Conservation (phyloP, 2,329 filamentous ascomycete genomes). For the Ceratocystis huliohia region DNA sequence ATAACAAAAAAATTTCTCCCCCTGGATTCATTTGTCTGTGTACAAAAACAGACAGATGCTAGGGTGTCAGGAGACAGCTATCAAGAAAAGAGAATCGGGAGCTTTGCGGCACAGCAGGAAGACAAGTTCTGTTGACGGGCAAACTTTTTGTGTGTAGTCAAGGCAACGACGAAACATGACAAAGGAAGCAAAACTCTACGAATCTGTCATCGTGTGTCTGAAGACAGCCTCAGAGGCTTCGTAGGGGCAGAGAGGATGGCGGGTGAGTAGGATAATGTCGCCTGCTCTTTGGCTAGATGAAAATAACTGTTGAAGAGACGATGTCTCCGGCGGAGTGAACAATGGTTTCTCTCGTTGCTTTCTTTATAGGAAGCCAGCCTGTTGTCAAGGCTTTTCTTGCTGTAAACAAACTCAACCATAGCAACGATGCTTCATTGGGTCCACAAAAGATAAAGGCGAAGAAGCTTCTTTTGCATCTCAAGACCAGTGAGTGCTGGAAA, state of each 20-base stretch:
- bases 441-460: neutral
- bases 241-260: neutral
- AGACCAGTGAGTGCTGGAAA: neutral
- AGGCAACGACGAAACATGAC: neutral
- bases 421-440: neutral
- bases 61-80: neutral
- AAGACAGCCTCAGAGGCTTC: neutral
- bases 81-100: neutral
- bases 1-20: neutral
- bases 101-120: neutral
- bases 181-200: neutral
- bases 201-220: neutral
- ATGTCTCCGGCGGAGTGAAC: too few species aligned
- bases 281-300: too few species aligned
- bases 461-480: neutral
- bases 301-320: too few species aligned
- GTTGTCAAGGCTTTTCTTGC: neutral
- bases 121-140: neutral
- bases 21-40: neutral
- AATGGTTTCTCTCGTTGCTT: neutral
- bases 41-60: neutral
- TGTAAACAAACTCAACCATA: neutral
- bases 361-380: neutral
- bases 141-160: neutral
- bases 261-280: too few species aligned